phyloP scores from a whole-genome alignment of 176 grass and related monocot genomes.

The Aechmea fasciata region DNA sequence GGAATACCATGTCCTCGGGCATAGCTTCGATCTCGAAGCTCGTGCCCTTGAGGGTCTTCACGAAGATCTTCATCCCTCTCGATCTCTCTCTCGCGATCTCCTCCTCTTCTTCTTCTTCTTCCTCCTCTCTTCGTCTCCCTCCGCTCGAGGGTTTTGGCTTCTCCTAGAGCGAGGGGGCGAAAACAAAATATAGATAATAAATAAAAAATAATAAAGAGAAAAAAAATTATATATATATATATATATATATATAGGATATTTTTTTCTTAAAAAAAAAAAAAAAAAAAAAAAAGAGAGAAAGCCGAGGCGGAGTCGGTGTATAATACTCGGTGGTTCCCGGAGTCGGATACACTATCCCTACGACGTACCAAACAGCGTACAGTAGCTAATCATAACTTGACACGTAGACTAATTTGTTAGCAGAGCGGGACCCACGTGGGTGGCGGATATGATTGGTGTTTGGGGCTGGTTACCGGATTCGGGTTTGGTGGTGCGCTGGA shows the following conservation, averaged over 20 bases:
- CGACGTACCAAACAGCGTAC: not conserved
- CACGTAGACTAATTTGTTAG: not conserved
- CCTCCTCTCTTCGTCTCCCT: not conserved
- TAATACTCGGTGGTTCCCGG: not conserved
- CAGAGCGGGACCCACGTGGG: not conserved
- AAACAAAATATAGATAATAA: not conserved
- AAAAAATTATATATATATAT: not conserved
- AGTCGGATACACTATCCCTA: not conserved
- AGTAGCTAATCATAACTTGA: not conserved
- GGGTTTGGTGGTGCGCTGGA: not conserved
- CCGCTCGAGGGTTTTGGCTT: slow-evolving; percentile 26
- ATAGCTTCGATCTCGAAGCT: slow-evolving; percentile 81
- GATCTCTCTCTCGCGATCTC: slow-evolving; percentile 24
- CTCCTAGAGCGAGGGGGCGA: not conserved
- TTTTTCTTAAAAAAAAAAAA: no score
- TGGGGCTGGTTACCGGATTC: not conserved
- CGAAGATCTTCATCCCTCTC: slow-evolving; percentile 67
- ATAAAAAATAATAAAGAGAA: not conserved
- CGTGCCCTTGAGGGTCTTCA: slow-evolving; percentile 84
- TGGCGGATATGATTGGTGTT: not conserved
- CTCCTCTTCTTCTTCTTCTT: not conserved
- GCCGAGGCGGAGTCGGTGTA: not conserved
- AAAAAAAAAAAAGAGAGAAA: no score
- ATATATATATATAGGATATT: no score
- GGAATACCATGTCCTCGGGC: slow-evolving; percentile 43